A percentile compares a stretch with the other conserved stretches of the same genome.
Conservation (phyloP, 352 stramenopile species). For the Phytopythium delawarense region DNA sequence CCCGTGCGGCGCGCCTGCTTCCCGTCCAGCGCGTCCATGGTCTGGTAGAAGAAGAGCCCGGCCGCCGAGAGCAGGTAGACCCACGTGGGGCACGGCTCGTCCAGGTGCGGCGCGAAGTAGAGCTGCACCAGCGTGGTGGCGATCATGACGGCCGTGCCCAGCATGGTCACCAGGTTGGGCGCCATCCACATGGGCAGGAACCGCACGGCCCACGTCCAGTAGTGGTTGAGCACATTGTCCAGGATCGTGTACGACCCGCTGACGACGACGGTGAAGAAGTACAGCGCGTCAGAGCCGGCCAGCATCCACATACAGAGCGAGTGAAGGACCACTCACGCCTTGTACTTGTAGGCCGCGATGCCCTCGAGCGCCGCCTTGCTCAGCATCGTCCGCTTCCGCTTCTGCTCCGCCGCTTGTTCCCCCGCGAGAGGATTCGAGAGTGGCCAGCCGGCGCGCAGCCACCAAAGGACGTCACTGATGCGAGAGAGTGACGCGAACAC, state of each 20-base stretch:
- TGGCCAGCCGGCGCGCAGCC: not conserved
- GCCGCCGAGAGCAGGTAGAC: conserved; percentile 75
- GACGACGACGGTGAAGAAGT: not conserved
- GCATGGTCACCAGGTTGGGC: conserved; percentile 89
- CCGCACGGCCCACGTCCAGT: conserved; percentile 83
- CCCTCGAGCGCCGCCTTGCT: conserved; percentile 73
- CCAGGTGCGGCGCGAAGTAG: conserved; percentile 63
- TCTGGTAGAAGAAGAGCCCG: conserved; percentile 94
- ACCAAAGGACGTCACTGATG: not conserved
- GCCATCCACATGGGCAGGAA: conserved; percentile 87
- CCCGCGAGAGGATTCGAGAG: conserved; percentile 1
- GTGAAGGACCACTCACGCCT: conserved; percentile 47
- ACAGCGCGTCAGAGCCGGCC: not conserved
- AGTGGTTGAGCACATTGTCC: conserved; percentile 86
- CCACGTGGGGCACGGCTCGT: conserved; percentile 59
- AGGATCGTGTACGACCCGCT: conserved; percentile 86
- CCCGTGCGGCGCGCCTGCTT: conserved; percentile 96
- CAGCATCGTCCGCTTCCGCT: conserved; percentile 35
- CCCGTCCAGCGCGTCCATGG: conserved; percentile 98
- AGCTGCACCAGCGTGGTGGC: conserved; percentile 79
- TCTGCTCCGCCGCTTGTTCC: not conserved
- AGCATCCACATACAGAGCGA: not conserved
- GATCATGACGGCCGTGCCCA: conserved; percentile 76
- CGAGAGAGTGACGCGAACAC: conserved; percentile 5
- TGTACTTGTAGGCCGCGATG: conserved; percentile 87